Evolutionary conservation across 352 stramenopile species (phyloP).

Genomic region (Phytophthora cryptogea): DNA sequence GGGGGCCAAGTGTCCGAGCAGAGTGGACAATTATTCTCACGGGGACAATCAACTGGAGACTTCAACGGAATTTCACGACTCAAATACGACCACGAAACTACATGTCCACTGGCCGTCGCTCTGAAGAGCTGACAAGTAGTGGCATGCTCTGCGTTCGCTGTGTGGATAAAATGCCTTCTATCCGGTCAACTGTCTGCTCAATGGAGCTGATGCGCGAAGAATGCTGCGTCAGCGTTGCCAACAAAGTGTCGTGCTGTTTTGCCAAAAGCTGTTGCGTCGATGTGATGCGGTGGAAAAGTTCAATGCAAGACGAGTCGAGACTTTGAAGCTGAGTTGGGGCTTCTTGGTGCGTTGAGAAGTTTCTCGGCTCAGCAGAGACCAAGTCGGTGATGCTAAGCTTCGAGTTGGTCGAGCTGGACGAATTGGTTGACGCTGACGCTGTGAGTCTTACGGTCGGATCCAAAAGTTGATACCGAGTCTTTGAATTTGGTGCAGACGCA

Average conservation of each 20-base stretch:
- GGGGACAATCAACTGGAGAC: neutral
- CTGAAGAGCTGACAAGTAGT: constrained; percentile 3
- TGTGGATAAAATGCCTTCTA: constrained; percentile 45
- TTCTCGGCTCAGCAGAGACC: constrained; percentile 24
- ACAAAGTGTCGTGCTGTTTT: constrained; percentile 49
- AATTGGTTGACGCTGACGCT: constrained; percentile 17
- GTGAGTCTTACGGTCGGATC: constrained; percentile 33
- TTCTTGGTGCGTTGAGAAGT: constrained; percentile 7
- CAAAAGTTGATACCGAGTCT: constrained; percentile 36
- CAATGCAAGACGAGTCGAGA: constrained; percentile 40
- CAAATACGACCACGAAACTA: constrained; percentile 16
- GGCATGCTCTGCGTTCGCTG: constrained; percentile 30
- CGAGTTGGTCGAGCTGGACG: constrained; percentile 11
- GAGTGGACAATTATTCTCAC: neutral
- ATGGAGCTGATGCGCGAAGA: constrained; percentile 61
- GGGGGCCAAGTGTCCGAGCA: constrained; percentile 6
- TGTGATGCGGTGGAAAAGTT: constrained; percentile 67
- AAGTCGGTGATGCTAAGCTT: constrained; percentile 38
- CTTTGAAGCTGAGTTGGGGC: constrained; percentile 22
- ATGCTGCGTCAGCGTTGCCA: constrained; percentile 50
- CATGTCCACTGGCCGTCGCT: constrained; percentile 23
- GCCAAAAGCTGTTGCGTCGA: constrained; percentile 70
- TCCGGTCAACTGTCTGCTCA: constrained; percentile 47
- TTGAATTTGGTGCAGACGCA: constrained; percentile 13
- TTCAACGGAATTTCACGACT: constrained; percentile 2